Conservation (phyloP, 768 basidiomycete genomes). For the Serendipita sp. region DNA sequence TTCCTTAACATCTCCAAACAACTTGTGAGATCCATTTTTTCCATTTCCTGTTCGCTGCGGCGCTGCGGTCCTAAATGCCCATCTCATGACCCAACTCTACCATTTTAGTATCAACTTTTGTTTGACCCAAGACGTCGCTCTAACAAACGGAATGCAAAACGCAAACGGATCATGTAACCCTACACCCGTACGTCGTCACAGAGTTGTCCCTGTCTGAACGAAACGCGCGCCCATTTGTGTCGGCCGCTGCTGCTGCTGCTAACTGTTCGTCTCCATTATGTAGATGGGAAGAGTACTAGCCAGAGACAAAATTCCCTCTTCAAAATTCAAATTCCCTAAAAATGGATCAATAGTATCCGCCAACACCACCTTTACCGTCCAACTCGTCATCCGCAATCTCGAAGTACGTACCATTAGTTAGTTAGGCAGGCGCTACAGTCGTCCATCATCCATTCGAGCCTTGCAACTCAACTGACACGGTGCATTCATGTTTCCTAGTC, state of each 20-base stretch:
- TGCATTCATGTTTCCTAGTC: no score
- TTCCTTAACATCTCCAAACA: constrained; percentile 39
- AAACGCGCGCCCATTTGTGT: background rate
- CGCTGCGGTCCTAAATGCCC: no score
- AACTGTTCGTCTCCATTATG: background rate
- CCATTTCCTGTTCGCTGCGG: background rate
- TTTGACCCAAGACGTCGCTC: constrained; percentile 18
- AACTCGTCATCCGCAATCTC: background rate
- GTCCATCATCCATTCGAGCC: no score
- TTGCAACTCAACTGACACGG: background rate
- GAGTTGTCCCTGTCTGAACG: background rate
- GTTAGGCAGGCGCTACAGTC: no score
- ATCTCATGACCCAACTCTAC: background rate
- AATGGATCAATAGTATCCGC: constrained; percentile 33
- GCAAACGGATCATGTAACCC: constrained; percentile 41
- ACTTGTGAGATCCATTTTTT: constrained; percentile 24
- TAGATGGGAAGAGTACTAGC: constrained; percentile 37
- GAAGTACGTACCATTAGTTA: background rate
- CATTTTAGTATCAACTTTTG: constrained; percentile 32
- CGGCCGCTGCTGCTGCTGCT: no score
- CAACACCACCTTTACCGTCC: constrained; percentile 33
- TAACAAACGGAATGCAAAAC: constrained; percentile 41
- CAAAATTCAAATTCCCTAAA: constrained; percentile 30
- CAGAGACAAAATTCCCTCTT: constrained; percentile 28
- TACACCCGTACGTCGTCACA: constrained; percentile 18